A percentile compares a stretch with the other conserved stretches of the same genome.
These are phyloP conservation scores for Phyllosticta citribraziliensis DNA, from an alignment of 2,329 filamentous ascomycete species.

Conservation along the genomic window DNA sequence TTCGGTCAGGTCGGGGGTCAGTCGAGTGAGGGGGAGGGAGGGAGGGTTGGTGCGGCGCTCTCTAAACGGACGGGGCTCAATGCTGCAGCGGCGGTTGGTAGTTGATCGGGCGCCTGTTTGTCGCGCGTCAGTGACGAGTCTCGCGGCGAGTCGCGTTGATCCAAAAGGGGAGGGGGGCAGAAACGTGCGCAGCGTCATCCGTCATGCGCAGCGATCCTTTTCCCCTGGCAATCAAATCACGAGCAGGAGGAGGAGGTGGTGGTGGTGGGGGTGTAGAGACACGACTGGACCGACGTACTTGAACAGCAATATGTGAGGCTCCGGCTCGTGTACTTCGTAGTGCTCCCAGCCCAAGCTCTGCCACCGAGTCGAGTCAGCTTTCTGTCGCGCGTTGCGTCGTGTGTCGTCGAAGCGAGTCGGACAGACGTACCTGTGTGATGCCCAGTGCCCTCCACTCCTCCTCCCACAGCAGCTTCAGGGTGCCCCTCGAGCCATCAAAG, in stretches of 20 bases:
- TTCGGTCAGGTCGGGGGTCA: not conserved
- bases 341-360: constrained; percentile 98
- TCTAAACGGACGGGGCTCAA: constrained; percentile 14
- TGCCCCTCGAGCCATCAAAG: constrained; percentile 80
- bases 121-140: not conserved
- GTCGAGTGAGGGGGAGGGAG: not conserved
- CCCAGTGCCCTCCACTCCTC: constrained; percentile 96
- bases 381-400: not conserved
- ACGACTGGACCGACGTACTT: constrained; percentile 55
- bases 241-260: not conserved
- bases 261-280: not conserved
- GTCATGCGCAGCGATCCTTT: not conserved
- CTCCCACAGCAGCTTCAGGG: constrained; percentile 92
- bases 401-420: not conserved
- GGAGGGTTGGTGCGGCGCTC: too few species aligned
- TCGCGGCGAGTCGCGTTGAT: not conserved
- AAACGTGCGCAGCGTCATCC: not conserved
- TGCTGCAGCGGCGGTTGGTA: constrained; percentile 57
- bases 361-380: not conserved
- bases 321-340: constrained; percentile 97
- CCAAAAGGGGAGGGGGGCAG: not conserved
- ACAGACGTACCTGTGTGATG: constrained; percentile 71
- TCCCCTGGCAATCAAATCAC: constrained; percentile 4
- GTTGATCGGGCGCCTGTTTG: constrained; percentile 65
- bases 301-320: constrained; percentile 96